Conservation (phyloP, 2,329 filamentous ascomycete species). For the Aureobasidium uvarum region DNA sequence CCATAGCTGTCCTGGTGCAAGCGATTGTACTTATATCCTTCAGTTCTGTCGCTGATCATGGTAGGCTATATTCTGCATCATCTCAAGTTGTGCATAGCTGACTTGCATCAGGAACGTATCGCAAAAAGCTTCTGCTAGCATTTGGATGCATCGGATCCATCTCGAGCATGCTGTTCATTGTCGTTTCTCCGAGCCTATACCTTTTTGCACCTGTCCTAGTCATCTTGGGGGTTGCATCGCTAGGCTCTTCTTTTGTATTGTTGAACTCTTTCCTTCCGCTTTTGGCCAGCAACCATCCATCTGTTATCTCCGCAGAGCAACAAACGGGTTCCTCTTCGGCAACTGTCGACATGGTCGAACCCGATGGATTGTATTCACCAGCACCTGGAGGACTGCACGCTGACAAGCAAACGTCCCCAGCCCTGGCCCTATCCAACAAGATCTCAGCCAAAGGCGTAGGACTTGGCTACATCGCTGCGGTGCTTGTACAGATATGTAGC, state of each 20-base stretch:
- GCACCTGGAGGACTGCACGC: not conserved
- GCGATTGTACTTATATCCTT: conserved; percentile 88
- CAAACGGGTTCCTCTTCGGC: conserved; percentile 5
- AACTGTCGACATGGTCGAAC: conserved; percentile 16
- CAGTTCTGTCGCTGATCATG: conserved; percentile 89
- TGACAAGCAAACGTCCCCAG: conserved; percentile 49
- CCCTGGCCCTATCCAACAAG: conserved; percentile 74
- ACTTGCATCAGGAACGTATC: conserved; percentile 54
- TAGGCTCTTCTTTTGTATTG: conserved; percentile 93
- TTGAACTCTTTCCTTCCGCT: conserved; percentile 90
- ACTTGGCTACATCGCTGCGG: conserved; percentile 80
- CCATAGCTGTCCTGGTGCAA: conserved; percentile 80
- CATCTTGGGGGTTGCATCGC: conserved; percentile 82
- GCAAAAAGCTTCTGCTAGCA: conserved; percentile 75
- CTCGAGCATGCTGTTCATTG: conserved; percentile 77
- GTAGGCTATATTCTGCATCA: conserved; percentile 40
- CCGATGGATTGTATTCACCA: not conserved
- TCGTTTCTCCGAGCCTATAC: conserved; percentile 71
- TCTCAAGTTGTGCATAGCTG: not conserved
- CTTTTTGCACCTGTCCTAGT: conserved; percentile 75
- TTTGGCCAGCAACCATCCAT: conserved; percentile 76
- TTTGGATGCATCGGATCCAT: conserved; percentile 79
- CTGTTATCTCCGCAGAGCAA: conserved; percentile 35
- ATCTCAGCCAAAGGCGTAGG: conserved; percentile 89
- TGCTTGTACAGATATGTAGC: conserved; percentile 74